Percentiles rank a stretch among this genome's conserved stretches.
These are phyloP conservation scores for Penicillium paneum DNA, from an alignment of 2,329 filamentous ascomycete genomes.

Conservation along the genomic window DNA sequence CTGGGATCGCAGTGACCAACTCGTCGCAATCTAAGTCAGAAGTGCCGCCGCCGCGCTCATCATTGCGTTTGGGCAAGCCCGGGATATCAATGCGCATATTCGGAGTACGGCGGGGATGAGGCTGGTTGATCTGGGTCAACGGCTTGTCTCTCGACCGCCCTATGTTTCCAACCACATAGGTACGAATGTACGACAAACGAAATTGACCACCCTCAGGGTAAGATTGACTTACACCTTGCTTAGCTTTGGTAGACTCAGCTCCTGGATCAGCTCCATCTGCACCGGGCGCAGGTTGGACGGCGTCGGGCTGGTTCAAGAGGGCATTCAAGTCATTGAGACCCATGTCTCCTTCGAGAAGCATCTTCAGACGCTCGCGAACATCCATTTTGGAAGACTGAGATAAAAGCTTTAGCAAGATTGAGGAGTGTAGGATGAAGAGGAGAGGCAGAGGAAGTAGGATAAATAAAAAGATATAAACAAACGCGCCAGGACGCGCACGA, in stretches of 20 bases:
- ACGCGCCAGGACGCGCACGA: not conserved
- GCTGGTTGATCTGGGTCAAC: conserved; percentile 4
- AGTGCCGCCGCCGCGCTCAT: not conserved
- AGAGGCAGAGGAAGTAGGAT: not conserved
- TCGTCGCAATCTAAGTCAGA: not conserved
- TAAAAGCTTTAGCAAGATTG: not conserved
- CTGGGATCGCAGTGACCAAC: not conserved
- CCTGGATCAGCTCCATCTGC: not conserved
- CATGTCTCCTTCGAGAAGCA: not conserved
- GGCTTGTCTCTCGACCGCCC: not conserved
- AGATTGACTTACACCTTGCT: conserved; percentile 4
- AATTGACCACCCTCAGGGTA: not conserved
- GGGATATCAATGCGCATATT: not conserved
- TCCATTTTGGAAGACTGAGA: not conserved
- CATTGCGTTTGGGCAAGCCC: not conserved
- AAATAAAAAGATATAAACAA: not conserved
- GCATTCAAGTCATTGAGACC: not conserved
- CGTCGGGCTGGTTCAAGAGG: not conserved
- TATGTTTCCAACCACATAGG: not conserved
- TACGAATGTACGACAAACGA: conserved; percentile 3
- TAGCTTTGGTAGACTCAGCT: not conserved
- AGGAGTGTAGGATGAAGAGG: not conserved
- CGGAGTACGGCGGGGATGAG: not conserved
- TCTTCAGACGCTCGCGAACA: not conserved
- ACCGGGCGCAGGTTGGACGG: not conserved